Evolutionary conservation across 176 grass and related monocot genomes (phyloP).

Genomic region (Oryza glaberrima): DNA sequence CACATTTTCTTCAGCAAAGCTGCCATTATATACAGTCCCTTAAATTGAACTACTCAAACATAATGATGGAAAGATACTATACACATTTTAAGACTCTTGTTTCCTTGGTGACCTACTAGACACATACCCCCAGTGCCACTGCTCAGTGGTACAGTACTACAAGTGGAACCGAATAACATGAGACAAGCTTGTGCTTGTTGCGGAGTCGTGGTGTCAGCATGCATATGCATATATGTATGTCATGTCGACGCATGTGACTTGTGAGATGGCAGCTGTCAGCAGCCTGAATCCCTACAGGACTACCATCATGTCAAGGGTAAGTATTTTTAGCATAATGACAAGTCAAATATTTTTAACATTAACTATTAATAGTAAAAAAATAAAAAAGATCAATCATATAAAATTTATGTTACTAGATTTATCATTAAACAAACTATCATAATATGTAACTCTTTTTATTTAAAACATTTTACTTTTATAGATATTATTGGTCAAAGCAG

Average conservation of each 20-base stretch:
- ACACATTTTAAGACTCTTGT: neutral
- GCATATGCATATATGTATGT: neutral
- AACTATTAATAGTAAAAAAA: too few relatives aligned
- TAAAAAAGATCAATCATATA: too few relatives aligned
- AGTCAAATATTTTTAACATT: too few relatives aligned
- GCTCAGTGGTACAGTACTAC: too few relatives aligned
- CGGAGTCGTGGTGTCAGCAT: neutral
- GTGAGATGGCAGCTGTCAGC: slow-evolving; percentile 16
- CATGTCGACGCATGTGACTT: neutral
- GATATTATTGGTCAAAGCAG: too few relatives aligned
- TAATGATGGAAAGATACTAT: neutral
- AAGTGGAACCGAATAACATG: neutral
- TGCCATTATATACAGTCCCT: neutral
- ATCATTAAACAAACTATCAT: too few relatives aligned
- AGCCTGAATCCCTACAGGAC: neutral
- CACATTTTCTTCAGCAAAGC: too few relatives aligned
- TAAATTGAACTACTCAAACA: neutral
- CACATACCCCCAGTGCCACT: neutral
- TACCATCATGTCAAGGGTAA: neutral
- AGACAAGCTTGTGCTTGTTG: neutral
- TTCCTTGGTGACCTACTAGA: neutral
- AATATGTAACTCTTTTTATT: too few relatives aligned
- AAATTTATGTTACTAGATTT: too few relatives aligned
- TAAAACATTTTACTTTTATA: too few relatives aligned
- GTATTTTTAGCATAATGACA: too few relatives aligned